These are phyloP conservation scores for Ettlia oleoabundans DNA, from an alignment of 139 green algal species.

Conservation along the genomic window DNA sequence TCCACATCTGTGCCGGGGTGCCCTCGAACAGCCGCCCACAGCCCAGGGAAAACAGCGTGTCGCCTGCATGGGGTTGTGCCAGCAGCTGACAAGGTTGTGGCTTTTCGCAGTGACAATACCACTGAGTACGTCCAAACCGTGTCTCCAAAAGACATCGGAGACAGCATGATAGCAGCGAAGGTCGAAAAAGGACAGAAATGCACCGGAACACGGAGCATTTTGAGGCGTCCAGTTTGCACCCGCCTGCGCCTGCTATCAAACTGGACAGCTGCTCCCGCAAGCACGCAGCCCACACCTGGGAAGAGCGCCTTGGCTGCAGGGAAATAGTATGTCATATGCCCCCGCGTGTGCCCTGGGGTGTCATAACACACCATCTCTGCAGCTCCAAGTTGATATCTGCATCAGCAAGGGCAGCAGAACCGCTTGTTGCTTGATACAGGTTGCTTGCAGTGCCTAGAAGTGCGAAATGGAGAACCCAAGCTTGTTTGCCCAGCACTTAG, in stretches of 20 bases:
- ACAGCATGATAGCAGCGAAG: too few relatives aligned
- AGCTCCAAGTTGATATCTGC: slow-evolving; percentile 57
- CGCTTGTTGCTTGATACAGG: too few relatives aligned
- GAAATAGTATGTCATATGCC: slow-evolving; percentile 83
- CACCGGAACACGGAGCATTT: too few relatives aligned
- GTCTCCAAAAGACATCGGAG: neutral
- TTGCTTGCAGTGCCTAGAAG: too few relatives aligned
- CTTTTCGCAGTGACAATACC: neutral
- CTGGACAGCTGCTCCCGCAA: too few relatives aligned
- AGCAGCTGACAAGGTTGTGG: too few relatives aligned
- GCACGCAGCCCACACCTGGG: slow-evolving; percentile 57
- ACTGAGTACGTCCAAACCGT: neutral
- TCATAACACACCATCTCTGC: slow-evolving; percentile 71
- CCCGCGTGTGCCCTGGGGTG: slow-evolving; percentile 89
- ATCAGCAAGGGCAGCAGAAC: neutral
- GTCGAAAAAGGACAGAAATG: neutral
- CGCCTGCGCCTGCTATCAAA: neutral
- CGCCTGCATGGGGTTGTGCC: too few relatives aligned
- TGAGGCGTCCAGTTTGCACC: too few relatives aligned
- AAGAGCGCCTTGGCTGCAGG: slow-evolving; percentile 65
- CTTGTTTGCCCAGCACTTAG: too few relatives aligned
- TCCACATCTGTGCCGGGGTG: slow-evolving; percentile 79
- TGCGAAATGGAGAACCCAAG: too few relatives aligned
- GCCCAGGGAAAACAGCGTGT: slow-evolving; percentile 93
- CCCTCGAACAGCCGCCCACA: slow-evolving; percentile 94